These are phyloP conservation scores for Amanita jacksonii DNA, from an alignment of 768 basidiomycete genomes.

Conservation along the genomic window DNA sequence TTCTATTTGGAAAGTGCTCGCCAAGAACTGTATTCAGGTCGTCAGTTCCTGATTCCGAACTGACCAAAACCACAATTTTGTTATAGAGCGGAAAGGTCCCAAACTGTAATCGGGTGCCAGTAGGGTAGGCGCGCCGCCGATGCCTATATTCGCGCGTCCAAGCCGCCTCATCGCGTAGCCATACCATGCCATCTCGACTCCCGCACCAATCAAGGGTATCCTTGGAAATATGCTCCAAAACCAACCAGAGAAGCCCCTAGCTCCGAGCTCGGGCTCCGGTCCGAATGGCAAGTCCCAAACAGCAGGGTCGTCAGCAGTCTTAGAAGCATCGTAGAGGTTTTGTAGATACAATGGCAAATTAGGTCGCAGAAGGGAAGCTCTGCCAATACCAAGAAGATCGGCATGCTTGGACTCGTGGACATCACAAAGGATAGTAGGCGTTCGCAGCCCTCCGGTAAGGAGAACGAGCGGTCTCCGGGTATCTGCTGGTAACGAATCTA, in stretches of 20 bases:
- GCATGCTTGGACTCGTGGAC: slow-evolving; percentile 50
- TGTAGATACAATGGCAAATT: slow-evolving; percentile 38
- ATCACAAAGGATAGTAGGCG: slow-evolving; percentile 41
- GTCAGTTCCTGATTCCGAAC: not conserved
- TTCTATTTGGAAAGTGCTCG: not conserved
- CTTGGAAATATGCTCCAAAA: slow-evolving; percentile 28
- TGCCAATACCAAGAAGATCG: slow-evolving; percentile 70
- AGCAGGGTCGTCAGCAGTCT: slow-evolving; percentile 9
- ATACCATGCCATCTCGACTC: slow-evolving; percentile 61
- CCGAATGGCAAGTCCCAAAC: slow-evolving; percentile 26
- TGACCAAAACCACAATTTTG: slow-evolving; percentile 43
- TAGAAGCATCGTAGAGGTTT: slow-evolving; percentile 12
- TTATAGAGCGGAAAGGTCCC: slow-evolving; percentile 26
- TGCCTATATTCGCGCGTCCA: slow-evolving; percentile 20
- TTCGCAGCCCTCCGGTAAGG: slow-evolving; percentile 73
- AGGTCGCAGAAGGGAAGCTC: slow-evolving; percentile 55
- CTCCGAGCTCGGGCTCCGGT: slow-evolving; percentile 25
- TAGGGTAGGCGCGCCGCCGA: slow-evolving; percentile 7
- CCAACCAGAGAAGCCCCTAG: slow-evolving; percentile 15
- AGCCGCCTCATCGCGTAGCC: slow-evolving; percentile 44
- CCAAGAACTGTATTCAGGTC: not conserved
- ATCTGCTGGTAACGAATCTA: slow-evolving; percentile 25
- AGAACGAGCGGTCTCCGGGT: slow-evolving; percentile 47
- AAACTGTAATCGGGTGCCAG: slow-evolving; percentile 18
- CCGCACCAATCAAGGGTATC: slow-evolving; percentile 58